These are phyloP conservation scores for Fusarium sp. DNA, from an alignment of 2,329 filamentous ascomycete genomes.

Conservation along the genomic window DNA sequence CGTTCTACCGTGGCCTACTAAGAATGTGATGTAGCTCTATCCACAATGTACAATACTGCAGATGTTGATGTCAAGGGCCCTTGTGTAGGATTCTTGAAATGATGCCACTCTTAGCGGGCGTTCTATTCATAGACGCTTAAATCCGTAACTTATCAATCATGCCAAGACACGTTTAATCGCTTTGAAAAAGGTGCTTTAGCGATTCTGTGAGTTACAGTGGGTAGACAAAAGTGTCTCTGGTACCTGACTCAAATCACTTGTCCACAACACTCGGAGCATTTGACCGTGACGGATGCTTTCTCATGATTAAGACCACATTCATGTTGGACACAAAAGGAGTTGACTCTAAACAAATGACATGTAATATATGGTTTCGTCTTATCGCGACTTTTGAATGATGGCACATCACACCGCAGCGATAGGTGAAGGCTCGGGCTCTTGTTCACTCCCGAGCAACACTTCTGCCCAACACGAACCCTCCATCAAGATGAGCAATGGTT, in stretches of 20 bases:
- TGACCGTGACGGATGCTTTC: neutral
- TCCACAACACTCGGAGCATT: neutral
- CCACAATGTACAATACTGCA: neutral
- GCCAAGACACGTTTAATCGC: neutral
- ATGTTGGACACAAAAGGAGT: neutral
- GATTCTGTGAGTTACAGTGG: neutral
- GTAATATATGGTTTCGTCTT: neutral
- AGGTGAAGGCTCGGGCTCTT: neutral
- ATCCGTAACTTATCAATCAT: slow-evolving; percentile 7
- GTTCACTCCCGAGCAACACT: neutral
- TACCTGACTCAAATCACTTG: neutral
- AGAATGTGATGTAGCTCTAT: neutral
- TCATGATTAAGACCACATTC: neutral
- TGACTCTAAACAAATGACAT: neutral
- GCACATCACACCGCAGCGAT: neutral
- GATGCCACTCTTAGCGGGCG: neutral
- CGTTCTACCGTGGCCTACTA: neutral
- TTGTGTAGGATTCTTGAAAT: neutral
- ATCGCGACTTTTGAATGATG: neutral
- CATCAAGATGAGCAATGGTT: neutral
- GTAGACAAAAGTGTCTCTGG: neutral
- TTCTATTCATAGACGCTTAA: slow-evolving; percentile 8
- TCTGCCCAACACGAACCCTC: neutral
- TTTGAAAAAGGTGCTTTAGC: neutral
- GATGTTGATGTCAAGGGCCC: neutral